Conservation (phyloP, 2,329 filamentous ascomycete species). For the Ambrosiella xylebori region DNA sequence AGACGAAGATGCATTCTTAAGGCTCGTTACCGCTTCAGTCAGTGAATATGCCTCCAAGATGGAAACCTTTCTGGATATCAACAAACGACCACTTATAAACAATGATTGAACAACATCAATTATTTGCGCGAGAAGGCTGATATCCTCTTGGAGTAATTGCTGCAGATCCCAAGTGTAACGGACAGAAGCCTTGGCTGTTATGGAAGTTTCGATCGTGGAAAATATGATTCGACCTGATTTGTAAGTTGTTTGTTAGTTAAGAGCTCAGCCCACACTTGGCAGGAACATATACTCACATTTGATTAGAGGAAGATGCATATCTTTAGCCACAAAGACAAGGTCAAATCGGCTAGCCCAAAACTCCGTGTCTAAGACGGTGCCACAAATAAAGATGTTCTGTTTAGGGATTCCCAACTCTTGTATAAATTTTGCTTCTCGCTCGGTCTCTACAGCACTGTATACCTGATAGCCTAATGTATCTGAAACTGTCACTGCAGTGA, state of each 20-base stretch:
- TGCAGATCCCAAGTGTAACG: constrained; percentile 6
- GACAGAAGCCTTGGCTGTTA: not conserved
- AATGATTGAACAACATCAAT: constrained; percentile 4
- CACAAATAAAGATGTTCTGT: constrained; percentile 1
- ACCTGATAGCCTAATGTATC: constrained; percentile 23
- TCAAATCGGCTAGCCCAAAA: constrained; percentile 16
- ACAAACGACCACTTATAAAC: not conserved
- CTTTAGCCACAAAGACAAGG: not conserved
- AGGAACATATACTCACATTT: constrained; percentile 18
- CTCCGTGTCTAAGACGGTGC: constrained; percentile 18
- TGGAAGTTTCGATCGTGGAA: not conserved
- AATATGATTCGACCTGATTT: constrained; percentile 5
- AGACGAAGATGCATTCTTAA: constrained; percentile 2
- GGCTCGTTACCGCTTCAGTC: not conserved
- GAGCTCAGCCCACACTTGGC: not conserved
- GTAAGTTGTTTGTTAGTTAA: not conserved
- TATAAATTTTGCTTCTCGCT: constrained; percentile 24
- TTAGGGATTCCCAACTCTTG: constrained; percentile 19
- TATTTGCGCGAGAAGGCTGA: not conserved
- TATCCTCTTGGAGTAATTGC: constrained; percentile 3
- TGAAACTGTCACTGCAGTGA: constrained; percentile 27
- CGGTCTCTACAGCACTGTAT: constrained; percentile 23
- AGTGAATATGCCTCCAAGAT: constrained; percentile 1
- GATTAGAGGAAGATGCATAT: constrained; percentile 15
- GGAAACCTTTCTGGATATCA: not conserved